Evolutionary conservation across 2,329 filamentous ascomycete genomes (phyloP), one percentile per base, ranked within the genome.

Genomic region (Penicillium concentricum): DNA sequence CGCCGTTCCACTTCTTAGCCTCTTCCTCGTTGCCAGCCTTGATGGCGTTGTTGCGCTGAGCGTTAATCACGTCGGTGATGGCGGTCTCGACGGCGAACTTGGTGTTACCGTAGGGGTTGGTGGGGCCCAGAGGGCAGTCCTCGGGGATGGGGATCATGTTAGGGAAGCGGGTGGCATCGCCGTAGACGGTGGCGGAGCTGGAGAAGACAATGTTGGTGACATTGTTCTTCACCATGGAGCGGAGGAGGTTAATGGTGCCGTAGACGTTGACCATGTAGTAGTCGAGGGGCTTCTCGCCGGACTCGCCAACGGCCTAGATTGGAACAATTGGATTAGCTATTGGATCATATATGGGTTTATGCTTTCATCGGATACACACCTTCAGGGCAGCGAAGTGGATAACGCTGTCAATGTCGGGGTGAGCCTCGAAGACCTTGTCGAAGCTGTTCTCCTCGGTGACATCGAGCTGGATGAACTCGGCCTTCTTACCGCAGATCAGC

Each of bases 111-210:
- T 99, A 99, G 26, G 93, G 92, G 82, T 97, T 99, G 66, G 94
- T 99, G 15, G 94, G 91, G 50, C 92, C 93, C 61, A 96, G 91
- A 59, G 95, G 94, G 83, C 94, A 99, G 77, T 90, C 82, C 80
- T 99, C 94, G 50, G 94, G 94, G 71, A 99, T 99, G 63, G 94
- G 94, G 65, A 99, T 99, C 94, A 99, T 99, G 83, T 95, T 89
- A 66, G 89, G 87, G 79, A 97, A 91, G 73, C 92, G 90, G 44
- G 94, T 97, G 52, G 93, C 94, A 77, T 99, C 95, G 72, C 94
- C 94, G 76, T 99, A 99, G 34, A 99, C 94, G 66, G 95, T 99
- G 34, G 94, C 94, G 1, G 92, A 97, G 61, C 92, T 97, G 59
- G 93, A 97, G 81, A 99, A 99, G 78, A 99, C 94, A 70, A 99